Evolutionary conservation across 78 protist species (phyloP).

Genomic region (Guillardia theta): DNA sequence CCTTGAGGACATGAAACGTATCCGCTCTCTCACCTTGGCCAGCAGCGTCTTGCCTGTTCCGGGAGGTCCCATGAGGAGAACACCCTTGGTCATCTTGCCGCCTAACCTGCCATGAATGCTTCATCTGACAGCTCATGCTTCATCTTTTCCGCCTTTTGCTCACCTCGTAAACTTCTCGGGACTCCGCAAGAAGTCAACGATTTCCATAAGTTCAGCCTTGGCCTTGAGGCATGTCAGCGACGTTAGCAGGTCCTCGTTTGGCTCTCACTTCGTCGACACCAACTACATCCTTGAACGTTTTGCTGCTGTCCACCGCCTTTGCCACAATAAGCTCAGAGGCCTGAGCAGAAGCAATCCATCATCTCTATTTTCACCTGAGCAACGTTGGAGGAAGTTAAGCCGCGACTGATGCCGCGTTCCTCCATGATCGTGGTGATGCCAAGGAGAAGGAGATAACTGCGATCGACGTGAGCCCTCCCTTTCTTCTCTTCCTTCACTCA

Average conservation of each 20-base stretch:
- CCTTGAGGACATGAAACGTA: neutral
- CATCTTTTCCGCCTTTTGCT: neutral
- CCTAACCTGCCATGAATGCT: constrained; percentile 64
- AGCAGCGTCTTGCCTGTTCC: constrained; percentile 70
- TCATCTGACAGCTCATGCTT: neutral
- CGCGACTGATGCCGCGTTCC: neutral
- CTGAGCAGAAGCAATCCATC: neutral
- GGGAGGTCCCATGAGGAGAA: constrained; percentile 27
- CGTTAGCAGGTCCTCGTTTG: neutral
- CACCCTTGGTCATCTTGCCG: constrained; percentile 85
- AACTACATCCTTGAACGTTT: constrained; percentile 3
- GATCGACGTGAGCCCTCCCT: too few relatives aligned
- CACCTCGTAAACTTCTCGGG: constrained; percentile 72
- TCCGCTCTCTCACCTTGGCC: constrained; percentile 78
- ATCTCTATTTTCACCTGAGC: neutral
- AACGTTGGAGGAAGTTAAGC: neutral
- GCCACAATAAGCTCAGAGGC: neutral
- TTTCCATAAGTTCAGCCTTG: constrained; percentile 56
- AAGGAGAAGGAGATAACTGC: neutral
- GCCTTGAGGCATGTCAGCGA: neutral
- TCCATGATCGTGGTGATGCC: constrained; percentile 6
- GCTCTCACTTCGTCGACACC: constrained; percentile 22
- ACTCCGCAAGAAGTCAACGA: constrained; percentile 77
- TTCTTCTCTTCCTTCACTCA: too few relatives aligned
- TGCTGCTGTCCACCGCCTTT: neutral